Base-by-base conservation (phyloP, 129 eudicot species). In the Centaurea solstitialis region DNA sequence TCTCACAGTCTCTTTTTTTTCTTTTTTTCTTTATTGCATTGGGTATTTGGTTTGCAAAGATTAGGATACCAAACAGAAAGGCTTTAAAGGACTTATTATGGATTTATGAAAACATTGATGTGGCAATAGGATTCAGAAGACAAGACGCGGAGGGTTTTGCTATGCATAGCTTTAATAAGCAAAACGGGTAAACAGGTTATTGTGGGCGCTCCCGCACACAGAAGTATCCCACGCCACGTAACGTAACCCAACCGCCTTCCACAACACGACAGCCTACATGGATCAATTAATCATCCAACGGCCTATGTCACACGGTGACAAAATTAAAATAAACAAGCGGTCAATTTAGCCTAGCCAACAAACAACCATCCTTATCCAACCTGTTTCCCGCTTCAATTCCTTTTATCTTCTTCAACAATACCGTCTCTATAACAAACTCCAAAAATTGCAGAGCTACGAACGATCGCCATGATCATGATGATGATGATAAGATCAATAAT, bases 211-310 rank as follows among this genome's bases (percentile, higher is more conserved):
- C 57, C 57, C 57, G 18, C 59, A 47, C 59, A 3, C 3, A 47
- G 59, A 47, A 6, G 12, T 57, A 17, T n/a, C 23, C 22, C 22
- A 57, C 65, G 65, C 65, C 65, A n/a, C n/a, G n/a, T n/a, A 26
- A 57, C 65, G 65, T 57, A 57, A 57, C 65, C 65, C 65, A 57
- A 57, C 65, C 65, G 65, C 65, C 65, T n/a, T 57, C 65, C 22
- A 57, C 65, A 0, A 1, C 9, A 5, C 9, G 3, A 41, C 47
- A 41, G 20, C 65, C 65, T 3, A 57, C 65, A n/a, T n/a, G 18
- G 6, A 0, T 57, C 65, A 17, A n/a, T n/a, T 17, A 17, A 57
- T n/a, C 62, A 62, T 62, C 68, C 68, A 64, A 64, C 68, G 68
- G 28, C 30, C 6, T 8, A 1, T 1, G 1, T 21, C 68, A 26